Conservation (phyloP, 306 rosid genomes). For the Chamaecrista fasciculata region DNA sequence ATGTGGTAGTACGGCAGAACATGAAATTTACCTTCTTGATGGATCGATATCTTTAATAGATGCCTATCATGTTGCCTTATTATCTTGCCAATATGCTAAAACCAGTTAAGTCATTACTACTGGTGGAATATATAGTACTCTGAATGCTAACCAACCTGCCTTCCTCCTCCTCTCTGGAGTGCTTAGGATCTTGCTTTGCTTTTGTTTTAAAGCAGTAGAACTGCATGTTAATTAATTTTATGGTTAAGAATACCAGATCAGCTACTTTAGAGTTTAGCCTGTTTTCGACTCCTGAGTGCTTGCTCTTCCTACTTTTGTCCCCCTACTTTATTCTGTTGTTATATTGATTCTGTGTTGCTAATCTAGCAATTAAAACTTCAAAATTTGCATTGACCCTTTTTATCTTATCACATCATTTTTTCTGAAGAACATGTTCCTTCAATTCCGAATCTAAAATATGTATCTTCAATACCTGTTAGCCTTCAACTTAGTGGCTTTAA, state of each 20-base stretch:
- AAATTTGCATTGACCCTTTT: not conserved
- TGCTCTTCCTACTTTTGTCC: not conserved
- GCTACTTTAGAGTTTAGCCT: not conserved
- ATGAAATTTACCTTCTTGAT: not conserved
- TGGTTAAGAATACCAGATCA: not conserved
- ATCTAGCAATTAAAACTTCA: not conserved
- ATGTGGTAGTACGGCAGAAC: not conserved
- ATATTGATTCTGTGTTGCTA: not conserved
- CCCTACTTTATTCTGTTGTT: not conserved
- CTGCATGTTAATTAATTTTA: not conserved
- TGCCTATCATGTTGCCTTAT: not conserved
- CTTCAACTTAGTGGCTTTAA: not conserved
- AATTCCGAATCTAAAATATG: constrained; percentile 6
- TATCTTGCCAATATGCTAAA: constrained; percentile 3
- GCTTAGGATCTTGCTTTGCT: not conserved
- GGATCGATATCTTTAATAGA: not conserved
- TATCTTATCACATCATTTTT: not conserved
- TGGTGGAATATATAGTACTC: constrained; percentile 15
- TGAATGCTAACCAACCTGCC: constrained; percentile 15
- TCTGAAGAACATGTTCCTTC: not conserved
- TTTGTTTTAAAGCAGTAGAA: not conserved
- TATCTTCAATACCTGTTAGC: not conserved
- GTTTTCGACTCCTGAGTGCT: not conserved
- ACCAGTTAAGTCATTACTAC: not conserved
- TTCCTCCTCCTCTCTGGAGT: not conserved